Percentiles rank a stretch among this genome's conserved stretches.
phyloP scores from a whole-genome alignment of 2,329 filamentous ascomycete species.

The Sporothrix pseudoabietina region DNA sequence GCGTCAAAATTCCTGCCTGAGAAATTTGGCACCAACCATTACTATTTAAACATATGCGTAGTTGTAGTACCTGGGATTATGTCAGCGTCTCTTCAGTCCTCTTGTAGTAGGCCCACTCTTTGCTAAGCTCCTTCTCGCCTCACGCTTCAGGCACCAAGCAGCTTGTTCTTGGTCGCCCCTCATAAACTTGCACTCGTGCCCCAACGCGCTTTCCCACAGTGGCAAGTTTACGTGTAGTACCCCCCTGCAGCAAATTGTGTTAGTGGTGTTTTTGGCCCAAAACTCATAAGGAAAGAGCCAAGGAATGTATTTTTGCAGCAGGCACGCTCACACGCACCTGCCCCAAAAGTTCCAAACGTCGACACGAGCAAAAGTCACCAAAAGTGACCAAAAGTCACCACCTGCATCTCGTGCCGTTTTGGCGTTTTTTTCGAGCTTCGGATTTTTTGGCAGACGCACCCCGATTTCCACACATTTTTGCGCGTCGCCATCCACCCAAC shows the following conservation, averaged over 20 bases:
- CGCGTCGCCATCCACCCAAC: constrained; percentile 51
- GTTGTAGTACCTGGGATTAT: neutral
- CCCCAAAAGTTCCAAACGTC: neutral
- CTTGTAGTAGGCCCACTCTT: neutral
- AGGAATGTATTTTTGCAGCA: constrained; percentile 16
- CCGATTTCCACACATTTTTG: constrained; percentile 48
- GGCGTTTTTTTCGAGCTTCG: constrained; percentile 42
- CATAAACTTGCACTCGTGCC: neutral
- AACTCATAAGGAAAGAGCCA: neutral
- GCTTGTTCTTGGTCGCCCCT: constrained; percentile 24
- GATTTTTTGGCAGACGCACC: constrained; percentile 55
- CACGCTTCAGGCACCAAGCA: constrained; percentile 18
- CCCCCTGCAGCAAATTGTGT: constrained; percentile 6
- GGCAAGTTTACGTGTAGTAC: constrained; percentile 24
- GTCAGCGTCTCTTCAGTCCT: neutral
- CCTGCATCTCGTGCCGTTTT: constrained; percentile 29
- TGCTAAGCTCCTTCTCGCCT: constrained; percentile 6
- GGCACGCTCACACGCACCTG: neutral
- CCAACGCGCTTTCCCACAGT: constrained; percentile 23
- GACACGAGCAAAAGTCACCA: neutral
- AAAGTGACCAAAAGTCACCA: neutral
- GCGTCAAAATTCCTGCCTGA: constrained; percentile 24
- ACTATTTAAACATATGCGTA: too few species aligned
- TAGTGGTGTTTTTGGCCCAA: neutral
- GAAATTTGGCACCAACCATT: neutral